phyloP scores from a whole-genome alignment of 2,329 filamentous ascomycete species.

The Stagonosporopsis rhizophila region DNA sequence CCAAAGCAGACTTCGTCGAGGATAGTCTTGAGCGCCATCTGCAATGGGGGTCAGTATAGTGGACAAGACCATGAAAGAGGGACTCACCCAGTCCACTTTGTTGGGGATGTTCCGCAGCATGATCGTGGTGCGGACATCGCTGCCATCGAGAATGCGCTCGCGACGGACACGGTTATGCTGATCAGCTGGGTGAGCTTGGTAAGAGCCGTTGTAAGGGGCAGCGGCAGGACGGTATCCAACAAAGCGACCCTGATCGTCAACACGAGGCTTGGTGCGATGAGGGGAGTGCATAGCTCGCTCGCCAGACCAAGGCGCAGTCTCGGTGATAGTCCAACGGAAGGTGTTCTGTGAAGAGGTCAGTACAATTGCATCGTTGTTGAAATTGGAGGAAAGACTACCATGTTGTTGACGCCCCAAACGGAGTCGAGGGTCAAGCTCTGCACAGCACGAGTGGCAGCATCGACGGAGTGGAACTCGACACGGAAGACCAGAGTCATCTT shows the following conservation, averaged over 20 bases:
- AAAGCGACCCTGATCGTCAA: conserved; percentile 34
- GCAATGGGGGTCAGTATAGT: conserved; percentile 22
- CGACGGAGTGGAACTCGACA: conserved; percentile 42
- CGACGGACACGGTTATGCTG: conserved; percentile 50
- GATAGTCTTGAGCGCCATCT: conserved; percentile 69
- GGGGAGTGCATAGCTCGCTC: conserved; percentile 30
- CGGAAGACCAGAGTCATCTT: conserved; percentile 35
- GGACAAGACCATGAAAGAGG: neutral
- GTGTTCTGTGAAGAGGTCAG: conserved; percentile 32
- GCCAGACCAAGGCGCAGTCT: conserved; percentile 28
- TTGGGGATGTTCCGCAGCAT: conserved; percentile 97
- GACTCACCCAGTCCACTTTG: conserved; percentile 71
- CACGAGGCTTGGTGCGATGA: conserved; percentile 27
- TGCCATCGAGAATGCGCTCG: conserved; percentile 50
- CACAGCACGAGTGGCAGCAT: conserved; percentile 38
- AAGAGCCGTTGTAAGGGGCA: conserved; percentile 1
- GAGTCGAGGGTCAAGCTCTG: conserved; percentile 23
- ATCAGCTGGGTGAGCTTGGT: conserved; percentile 33
- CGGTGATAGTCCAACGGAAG: conserved; percentile 29
- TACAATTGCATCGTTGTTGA: conserved; percentile 9
- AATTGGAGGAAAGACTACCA: conserved; percentile 18
- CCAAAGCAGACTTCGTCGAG: conserved; percentile 81
- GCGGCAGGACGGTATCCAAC: conserved; percentile 25
- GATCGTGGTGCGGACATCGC: conserved; percentile 65
- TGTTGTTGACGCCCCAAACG: conserved; percentile 20